phyloP scores from a whole-genome alignment of 2,329 filamentous ascomycete genomes.

The Cercospora janseana region DNA sequence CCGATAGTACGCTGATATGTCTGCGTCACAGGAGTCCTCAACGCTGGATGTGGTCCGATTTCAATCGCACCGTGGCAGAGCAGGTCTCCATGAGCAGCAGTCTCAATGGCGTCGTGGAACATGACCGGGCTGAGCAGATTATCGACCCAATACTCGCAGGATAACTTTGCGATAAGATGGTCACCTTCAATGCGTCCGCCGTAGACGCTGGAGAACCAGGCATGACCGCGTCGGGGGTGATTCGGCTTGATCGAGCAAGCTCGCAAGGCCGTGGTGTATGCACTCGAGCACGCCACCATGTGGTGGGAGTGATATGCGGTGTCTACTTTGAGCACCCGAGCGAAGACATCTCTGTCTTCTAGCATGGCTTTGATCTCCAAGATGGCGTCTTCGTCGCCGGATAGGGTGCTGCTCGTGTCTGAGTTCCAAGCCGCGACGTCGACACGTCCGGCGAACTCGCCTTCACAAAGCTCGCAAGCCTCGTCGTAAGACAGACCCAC shows the following conservation, averaged over 20 bases:
- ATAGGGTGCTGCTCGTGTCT: slow-evolving; percentile 46
- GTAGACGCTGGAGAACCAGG: slow-evolving; percentile 13
- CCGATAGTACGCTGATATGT: slow-evolving; percentile 7
- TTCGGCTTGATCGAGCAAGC: slow-evolving; percentile 8
- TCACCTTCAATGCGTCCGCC: slow-evolving; percentile 24
- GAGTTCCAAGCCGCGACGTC: slow-evolving; percentile 40
- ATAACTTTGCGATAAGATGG: slow-evolving; percentile 1
- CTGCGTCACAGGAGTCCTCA: slow-evolving; percentile 43
- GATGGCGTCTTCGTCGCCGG: slow-evolving; percentile 45
- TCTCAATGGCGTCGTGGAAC: slow-evolving; percentile 45
- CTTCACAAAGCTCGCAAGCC: slow-evolving; percentile 10
- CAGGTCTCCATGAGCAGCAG: background rate
- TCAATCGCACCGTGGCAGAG: slow-evolving; percentile 43
- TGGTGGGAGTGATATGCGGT: slow-evolving; percentile 49
- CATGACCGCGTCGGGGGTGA: slow-evolving; percentile 2
- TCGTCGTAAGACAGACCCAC: slow-evolving; percentile 14
- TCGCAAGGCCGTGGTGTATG: slow-evolving; percentile 5
- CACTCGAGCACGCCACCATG: slow-evolving; percentile 17
- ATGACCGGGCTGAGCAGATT: slow-evolving; percentile 49
- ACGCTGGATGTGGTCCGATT: slow-evolving; percentile 48
- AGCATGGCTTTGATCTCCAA: slow-evolving; percentile 34
- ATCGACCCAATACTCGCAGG: slow-evolving; percentile 45
- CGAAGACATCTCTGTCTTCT: slow-evolving; percentile 40
- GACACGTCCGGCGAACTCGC: slow-evolving; percentile 14
- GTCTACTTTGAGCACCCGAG: slow-evolving; percentile 43